These are phyloP conservation scores for Aspergillus chevalieri DNA, from an alignment of 2,329 filamentous ascomycete species.

Conservation along the genomic window DNA sequence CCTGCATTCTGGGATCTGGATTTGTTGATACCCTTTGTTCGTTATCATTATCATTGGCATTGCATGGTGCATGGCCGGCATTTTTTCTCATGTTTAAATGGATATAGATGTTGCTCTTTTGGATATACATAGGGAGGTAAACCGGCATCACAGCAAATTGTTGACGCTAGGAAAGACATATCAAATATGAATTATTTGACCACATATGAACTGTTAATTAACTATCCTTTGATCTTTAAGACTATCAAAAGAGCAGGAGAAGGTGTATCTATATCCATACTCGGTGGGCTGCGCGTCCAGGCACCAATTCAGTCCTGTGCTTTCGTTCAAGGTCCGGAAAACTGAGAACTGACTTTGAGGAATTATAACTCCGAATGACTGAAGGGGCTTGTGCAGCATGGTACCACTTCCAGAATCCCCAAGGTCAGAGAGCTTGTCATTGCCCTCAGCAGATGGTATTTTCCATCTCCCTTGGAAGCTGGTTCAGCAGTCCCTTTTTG, in stretches of 20 bases:
- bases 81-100: background rate
- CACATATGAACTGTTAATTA: no score
- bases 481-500: background rate
- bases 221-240: no score
- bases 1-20: background rate
- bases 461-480: background rate
- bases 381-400: background rate
- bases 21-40: background rate
- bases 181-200: no score
- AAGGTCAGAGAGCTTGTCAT: background rate
- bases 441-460: background rate
- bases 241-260: no score
- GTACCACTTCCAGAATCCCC: background rate
- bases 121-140: background rate
- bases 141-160: no score
- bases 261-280: no score
- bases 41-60: conserved; percentile 2
- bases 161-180: no score
- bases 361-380: background rate
- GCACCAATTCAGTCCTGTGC: background rate
- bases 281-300: background rate
- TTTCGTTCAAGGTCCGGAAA: background rate
- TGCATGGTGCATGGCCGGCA: background rate
- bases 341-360: background rate
- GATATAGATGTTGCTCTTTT: background rate